Evolutionary conservation across 768 basidiomycete species (phyloP).

Genomic region (Lentinula sp.): DNA sequence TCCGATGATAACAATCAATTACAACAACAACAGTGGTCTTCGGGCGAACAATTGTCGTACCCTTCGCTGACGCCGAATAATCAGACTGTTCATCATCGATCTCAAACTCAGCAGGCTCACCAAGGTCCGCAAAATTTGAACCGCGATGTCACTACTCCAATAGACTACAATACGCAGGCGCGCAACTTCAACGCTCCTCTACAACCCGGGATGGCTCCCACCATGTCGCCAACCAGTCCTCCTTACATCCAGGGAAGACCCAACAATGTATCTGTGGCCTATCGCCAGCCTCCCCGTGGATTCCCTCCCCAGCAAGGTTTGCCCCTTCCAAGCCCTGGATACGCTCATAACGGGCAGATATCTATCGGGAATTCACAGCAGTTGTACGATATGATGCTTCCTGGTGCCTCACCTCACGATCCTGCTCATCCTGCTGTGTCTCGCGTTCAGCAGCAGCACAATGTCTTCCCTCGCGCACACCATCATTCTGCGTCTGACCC

Average conservation of each 20-base stretch:
- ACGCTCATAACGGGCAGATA: conserved; percentile 60
- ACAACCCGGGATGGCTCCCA: conserved; percentile 31
- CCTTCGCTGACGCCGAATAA: conserved; percentile 59
- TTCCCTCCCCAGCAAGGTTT: conserved; percentile 47
- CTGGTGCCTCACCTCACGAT: conserved; percentile 36
- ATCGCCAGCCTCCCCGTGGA: conserved; percentile 57
- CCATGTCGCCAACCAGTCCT: conserved; percentile 19
- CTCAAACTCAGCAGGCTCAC: conserved; percentile 43
- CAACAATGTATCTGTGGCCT: conserved; percentile 39
- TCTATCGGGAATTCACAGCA: conserved; percentile 73
- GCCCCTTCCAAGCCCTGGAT: conserved; percentile 47
- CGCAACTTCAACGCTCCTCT: conserved; percentile 46
- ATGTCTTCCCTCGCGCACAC: conserved; percentile 65
- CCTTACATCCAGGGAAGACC: conserved; percentile 49
- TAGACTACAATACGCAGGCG: conserved; percentile 54
- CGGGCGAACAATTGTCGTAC: conserved; percentile 43
- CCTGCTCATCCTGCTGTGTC: conserved; percentile 59
- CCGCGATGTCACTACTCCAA: conserved; percentile 32
- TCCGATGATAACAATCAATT: conserved; percentile 28
- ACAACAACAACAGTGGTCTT: conserved; percentile 26
- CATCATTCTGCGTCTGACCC: conserved; percentile 85
- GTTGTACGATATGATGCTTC: conserved; percentile 76
- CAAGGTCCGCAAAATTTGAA: conserved; percentile 18
- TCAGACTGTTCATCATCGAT: conserved; percentile 41
- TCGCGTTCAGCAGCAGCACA: conserved; percentile 77